Base-by-base conservation (phyloP, 768 basidiomycete genomes). In the Mycena latifolia region DNA sequence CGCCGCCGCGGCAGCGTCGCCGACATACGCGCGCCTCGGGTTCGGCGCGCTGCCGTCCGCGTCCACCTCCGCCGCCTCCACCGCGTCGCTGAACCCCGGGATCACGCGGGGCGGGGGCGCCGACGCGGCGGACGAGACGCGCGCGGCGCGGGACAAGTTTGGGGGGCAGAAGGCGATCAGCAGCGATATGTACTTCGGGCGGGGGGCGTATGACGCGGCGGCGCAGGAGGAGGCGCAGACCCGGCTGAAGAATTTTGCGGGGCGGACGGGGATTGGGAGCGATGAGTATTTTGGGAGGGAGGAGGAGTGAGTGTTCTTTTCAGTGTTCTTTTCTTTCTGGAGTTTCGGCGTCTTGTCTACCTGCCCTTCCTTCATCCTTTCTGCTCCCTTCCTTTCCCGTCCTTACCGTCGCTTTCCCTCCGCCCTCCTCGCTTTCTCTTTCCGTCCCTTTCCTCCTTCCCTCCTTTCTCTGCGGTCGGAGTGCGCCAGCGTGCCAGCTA, bases 111-210 rank as follows among this genome's bases (percentile, higher is more conserved):
- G 43, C 27, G 39, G 50, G 9, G 74, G 78, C 2, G 76, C 51
- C 6, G 91, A 89, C 55, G 88, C 93, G 56, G 28, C 89, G 90
- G 0, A 95, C 89, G 6, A 88, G 48, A 22, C 54, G 55, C 59
- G 61, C 55, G 48, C 87, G 20, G 97, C 98, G 1, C 89, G 96
- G 62, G 92, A 96, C 10, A 94, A 93, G 72, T 99, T 99, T 76
- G 94, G 95, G 2, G 77, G 74, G 64, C 98, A 99, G 76, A 99
- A 98, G 76, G 95, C 88, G 58, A 99, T 99, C 76, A 98, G 96
- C 7, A 97, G 95, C 5, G 98, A 99, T 74, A 95, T 96, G 93
- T 98, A 92, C 83, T 99, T 99, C 76, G 95, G 91, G 25, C 88
- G 97, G 45, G 92, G 92, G 53, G 77, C 89, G 24, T 98, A 98